Conservation (phyloP, 139 green algal genomes). For the Limnomonas spitsbergensis region DNA sequence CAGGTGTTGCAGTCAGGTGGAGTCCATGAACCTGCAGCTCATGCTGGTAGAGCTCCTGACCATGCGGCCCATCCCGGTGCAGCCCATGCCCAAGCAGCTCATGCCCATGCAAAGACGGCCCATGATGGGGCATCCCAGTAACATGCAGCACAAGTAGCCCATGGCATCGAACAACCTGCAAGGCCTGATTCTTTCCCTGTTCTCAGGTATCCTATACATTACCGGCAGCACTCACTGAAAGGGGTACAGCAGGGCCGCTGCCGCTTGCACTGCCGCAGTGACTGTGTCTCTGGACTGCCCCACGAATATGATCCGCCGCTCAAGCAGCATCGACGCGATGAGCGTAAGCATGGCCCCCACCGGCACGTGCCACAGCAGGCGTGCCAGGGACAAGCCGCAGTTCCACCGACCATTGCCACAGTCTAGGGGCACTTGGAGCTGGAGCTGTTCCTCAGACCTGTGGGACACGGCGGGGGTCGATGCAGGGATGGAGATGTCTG, state of each 20-base stretch:
- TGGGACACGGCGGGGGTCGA: too few relatives aligned
- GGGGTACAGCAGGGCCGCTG: slow-evolving; percentile 69
- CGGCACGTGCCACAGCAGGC: slow-evolving; percentile 68
- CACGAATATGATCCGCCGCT: slow-evolving; percentile 73
- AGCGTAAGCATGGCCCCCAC: slow-evolving; percentile 57
- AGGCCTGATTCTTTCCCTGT: neutral
- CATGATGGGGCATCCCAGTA: too few relatives aligned
- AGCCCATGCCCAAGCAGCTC: too few relatives aligned
- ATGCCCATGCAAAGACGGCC: too few relatives aligned
- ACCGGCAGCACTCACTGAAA: too few relatives aligned
- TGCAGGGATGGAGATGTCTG: too few relatives aligned
- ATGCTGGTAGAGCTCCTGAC: too few relatives aligned
- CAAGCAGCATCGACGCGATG: slow-evolving; percentile 67
- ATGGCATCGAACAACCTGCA: slow-evolving; percentile 37
- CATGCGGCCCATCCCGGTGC: too few relatives aligned
- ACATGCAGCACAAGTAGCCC: too few relatives aligned
- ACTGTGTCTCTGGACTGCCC: slow-evolving; percentile 56
- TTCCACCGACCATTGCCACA: slow-evolving; percentile 56
- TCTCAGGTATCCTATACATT: too few relatives aligned
- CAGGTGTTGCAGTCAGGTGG: too few relatives aligned
- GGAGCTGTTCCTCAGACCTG: slow-evolving; percentile 46
- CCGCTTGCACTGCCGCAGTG: slow-evolving; percentile 63
- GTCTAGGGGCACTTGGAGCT: slow-evolving; percentile 65
- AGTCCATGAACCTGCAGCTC: too few relatives aligned
- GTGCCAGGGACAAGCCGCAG: slow-evolving; percentile 61